phyloP scores from a whole-genome alignment of 768 basidiomycete species.

The Tylopilus rubrobrunneus region DNA sequence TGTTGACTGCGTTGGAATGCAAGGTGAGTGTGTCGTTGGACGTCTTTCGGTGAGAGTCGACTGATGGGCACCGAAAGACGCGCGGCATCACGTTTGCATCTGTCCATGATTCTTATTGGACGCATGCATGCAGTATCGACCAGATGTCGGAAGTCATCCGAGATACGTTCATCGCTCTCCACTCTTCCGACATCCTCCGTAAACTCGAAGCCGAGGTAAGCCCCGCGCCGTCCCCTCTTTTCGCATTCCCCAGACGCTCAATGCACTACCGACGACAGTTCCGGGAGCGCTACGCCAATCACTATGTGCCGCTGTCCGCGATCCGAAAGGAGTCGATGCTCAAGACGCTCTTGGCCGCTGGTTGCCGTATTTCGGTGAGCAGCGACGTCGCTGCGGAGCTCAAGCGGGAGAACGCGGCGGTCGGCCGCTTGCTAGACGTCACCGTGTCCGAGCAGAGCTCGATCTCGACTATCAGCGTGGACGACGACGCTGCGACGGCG shows the following conservation, averaged over 20 bases:
- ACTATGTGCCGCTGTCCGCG: constrained; percentile 56
- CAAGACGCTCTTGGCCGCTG: constrained; percentile 41
- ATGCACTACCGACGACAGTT: constrained; percentile 44
- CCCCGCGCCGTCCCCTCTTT: neutral
- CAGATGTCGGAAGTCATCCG: constrained; percentile 87
- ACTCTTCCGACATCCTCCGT: constrained; percentile 79
- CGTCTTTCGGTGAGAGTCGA: neutral
- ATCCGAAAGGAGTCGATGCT: constrained; percentile 38
- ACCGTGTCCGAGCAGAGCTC: constrained; percentile 35
- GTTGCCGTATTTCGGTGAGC: constrained; percentile 41
- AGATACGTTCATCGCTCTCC: constrained; percentile 89
- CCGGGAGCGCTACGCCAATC: constrained; percentile 69
- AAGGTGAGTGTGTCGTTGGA: constrained; percentile 43
- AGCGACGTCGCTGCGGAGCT: constrained; percentile 36
- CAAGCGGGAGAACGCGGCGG: constrained; percentile 9
- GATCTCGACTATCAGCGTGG: constrained; percentile 24
- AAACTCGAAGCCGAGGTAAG: constrained; percentile 72
- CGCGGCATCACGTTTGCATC: constrained; percentile 83
- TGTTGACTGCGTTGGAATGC: constrained; percentile 91
- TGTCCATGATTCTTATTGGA: constrained; percentile 99
- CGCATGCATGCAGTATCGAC: constrained; percentile 84
- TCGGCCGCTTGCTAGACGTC: constrained; percentile 36
- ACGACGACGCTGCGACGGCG: neutral
- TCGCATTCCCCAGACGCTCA: neutral
- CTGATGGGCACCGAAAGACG: constrained; percentile 41